Base-by-base conservation (phyloP, 306 rosid genomes). In the Potentilla sterilis region DNA sequence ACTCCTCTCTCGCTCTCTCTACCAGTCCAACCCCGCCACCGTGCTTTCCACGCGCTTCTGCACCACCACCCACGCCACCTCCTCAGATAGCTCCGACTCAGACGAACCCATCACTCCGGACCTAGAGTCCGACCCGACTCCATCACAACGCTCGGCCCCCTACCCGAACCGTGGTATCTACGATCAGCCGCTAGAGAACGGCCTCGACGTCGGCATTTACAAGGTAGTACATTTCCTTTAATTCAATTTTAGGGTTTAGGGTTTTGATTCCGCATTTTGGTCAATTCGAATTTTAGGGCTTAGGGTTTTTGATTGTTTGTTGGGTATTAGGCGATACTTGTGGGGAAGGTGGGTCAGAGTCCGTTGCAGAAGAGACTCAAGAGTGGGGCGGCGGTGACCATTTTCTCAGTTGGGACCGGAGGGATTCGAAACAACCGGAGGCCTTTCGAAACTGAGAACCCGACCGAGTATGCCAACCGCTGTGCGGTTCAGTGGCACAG, bases 401-500 rank as follows among this genome's bases (percentile, higher is more conserved):
- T 86, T 54, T 69, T 95, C 1, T 88, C 97, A 0, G 9, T 95
- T 0, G 99, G 97, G 40, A 95, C 97, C 0, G 99, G 99, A 18
- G 97, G 99, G 48, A 90, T 95, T 81, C 96, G 92, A 19, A 92
- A 84, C 78, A 89, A 92, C 73, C 85, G 97, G 48, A 87, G 97
- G 84, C 99, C 99, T 0, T 81, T 88, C 40, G 86, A 82, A 11
- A 79, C 82, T 2, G 99, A 95, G 87, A 86, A 72, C 44, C 99
- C 97, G 1, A 72, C 66, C 21, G 97, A 95, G 75, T 95, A 86
- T 52, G 97, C 99, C 1, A 88, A 89, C 58, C 87, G 97, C 12
- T 84, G 89, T 22, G 70, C 78, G 6, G 73, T 92, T 76, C 99
- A 95, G 83, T 95, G 99, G 99, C 99, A 95, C 74, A 88, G 99